phyloP scores from a whole-genome alignment of 2,329 filamentous ascomycete genomes.

The Macroventuria anomochaeta region DNA sequence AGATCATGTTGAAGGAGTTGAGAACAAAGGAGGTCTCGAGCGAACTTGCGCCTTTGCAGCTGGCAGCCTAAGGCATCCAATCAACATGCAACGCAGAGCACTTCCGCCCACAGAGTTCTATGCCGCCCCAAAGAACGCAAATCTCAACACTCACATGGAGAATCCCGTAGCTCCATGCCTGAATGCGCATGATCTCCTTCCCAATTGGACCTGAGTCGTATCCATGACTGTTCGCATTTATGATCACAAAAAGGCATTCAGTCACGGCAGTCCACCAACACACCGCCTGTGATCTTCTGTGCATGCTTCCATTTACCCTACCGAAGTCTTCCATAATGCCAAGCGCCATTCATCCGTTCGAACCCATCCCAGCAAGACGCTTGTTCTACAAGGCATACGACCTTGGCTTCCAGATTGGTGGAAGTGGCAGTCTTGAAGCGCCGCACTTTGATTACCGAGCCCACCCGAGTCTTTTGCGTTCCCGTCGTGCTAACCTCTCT shows the following conservation, averaged over 20 bases:
- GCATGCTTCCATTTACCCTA: constrained; percentile 11
- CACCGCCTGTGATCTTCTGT: constrained; percentile 11
- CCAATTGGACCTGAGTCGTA: constrained; percentile 7
- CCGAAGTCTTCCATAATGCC: constrained; percentile 5
- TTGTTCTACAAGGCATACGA: constrained; percentile 9
- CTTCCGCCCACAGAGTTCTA: constrained; percentile 4
- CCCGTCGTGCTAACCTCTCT: background rate
- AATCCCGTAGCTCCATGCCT: constrained; percentile 3
- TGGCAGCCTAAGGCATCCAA: constrained; percentile 9
- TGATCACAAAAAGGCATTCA: background rate
- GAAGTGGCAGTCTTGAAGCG: background rate
- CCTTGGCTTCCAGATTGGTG: constrained; percentile 11
- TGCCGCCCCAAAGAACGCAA: background rate
- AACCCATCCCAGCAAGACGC: constrained; percentile 5
- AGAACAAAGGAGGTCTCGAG: background rate
- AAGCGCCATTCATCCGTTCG: constrained; percentile 8
- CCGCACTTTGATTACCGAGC: constrained; percentile 11
- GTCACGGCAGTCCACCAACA: background rate
- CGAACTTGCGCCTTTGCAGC: background rate
- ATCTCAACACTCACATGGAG: constrained; percentile 5
- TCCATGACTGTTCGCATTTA: background rate
- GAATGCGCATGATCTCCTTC: background rate
- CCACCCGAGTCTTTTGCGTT: constrained; percentile 10
- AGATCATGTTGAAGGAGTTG: background rate
- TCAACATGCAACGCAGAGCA: constrained; percentile 1